phyloP scores from a whole-genome alignment of 306 rosid genomes.

The Pterocarpus macrocarpus region DNA sequence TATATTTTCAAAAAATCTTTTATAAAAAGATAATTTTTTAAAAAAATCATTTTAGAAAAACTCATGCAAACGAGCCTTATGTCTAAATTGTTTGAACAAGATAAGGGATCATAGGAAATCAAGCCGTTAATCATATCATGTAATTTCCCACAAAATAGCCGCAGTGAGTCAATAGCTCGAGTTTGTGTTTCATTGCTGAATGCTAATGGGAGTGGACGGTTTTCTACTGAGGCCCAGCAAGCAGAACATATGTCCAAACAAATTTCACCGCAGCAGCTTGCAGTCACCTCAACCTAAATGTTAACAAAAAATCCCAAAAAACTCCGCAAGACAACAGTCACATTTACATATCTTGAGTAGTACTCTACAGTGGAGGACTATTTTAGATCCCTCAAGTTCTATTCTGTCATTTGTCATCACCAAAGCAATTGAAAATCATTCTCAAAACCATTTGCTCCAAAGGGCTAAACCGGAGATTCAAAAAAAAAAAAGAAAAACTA shows the following conservation, averaged over 20 bases:
- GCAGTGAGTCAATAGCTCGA: not conserved
- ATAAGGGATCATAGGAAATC: no score
- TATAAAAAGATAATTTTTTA: no score
- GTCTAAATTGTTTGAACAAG: no score
- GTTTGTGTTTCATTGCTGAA: not conserved
- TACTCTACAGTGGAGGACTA: not conserved
- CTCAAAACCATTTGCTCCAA: slow-evolving; percentile 31
- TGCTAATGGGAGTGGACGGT: not conserved
- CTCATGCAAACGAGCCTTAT: no score
- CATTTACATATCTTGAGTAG: not conserved
- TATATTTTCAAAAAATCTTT: no score
- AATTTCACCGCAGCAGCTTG: slow-evolving; percentile 16
- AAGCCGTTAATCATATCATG: no score
- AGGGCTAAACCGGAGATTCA: not conserved
- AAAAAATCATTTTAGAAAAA: no score
- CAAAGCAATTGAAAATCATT: slow-evolving; percentile 27
- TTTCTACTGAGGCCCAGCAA: not conserved
- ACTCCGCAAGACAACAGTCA: not conserved
- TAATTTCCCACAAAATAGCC: no score
- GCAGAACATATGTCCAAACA: not conserved
- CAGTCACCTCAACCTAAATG: slow-evolving; percentile 18
- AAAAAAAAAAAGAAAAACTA: slow-evolving; percentile 19
- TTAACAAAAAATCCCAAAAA: not conserved
- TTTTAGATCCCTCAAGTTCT: slow-evolving; percentile 19
- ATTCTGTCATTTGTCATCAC: slow-evolving; percentile 18